Conservation (phyloP, 176 grass and related monocot genomes). For the Aegilops longissima region DNA sequence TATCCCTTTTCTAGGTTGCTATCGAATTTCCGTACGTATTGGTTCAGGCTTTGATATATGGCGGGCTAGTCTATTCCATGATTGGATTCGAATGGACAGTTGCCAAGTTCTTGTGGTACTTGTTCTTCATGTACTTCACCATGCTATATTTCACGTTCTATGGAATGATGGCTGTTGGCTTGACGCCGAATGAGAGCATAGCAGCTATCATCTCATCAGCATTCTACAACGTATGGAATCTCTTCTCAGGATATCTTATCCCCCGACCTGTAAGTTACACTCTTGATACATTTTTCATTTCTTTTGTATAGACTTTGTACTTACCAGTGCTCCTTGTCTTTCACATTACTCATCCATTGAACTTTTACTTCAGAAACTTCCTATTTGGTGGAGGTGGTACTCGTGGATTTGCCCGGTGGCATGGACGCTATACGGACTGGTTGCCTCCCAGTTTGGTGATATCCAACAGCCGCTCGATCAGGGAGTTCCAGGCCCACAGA, state of each 20-base stretch:
- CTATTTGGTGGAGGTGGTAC: conserved; percentile 93
- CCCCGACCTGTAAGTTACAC: conserved; percentile 61
- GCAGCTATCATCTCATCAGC: conserved; percentile 67
- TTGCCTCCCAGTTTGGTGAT: conserved; percentile 73
- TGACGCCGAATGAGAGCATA: conserved; percentile 74
- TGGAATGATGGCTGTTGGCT: conserved; percentile 85
- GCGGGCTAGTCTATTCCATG: conserved; percentile 66
- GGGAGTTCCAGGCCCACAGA: fast-evolving
- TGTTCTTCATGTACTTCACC: conserved; percentile 98
- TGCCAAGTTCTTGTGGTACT: conserved; percentile 84
- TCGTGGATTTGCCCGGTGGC: conserved; percentile 70
- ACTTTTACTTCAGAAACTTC: conserved; percentile 47
- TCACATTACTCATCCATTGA: not conserved
- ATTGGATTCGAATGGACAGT: conserved; percentile 81
- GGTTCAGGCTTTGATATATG: conserved; percentile 70
- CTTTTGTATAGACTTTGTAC: not conserved
- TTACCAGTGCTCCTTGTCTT: not conserved
- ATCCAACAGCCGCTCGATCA: not conserved
- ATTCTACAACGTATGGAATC: conserved; percentile 83
- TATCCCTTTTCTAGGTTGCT: conserved; percentile 46
- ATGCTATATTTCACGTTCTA: conserved; percentile 88
- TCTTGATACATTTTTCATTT: not conserved
- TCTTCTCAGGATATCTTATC: conserved; percentile 86
- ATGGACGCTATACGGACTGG: conserved; percentile 79
- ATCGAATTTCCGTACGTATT: conserved; percentile 76